phyloP scores from a whole-genome alignment of 192 early-diverging fungal species.

The Rhizophagus clarus region DNA sequence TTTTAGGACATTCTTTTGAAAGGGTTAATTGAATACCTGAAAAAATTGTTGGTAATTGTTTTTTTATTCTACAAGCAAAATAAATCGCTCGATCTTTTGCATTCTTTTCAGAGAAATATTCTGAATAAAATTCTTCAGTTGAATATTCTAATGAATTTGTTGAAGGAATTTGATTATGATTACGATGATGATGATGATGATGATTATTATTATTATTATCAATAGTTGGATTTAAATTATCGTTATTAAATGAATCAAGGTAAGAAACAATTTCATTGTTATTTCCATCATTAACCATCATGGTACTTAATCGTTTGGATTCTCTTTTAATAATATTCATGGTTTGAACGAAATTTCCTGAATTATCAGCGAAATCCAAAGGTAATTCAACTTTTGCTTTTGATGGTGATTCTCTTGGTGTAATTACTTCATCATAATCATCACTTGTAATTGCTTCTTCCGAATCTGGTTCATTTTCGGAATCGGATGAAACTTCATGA shows the following conservation, averaged over 20 bases:
- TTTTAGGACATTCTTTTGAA: not conserved
- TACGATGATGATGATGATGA: too few species aligned
- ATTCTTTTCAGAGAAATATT: not conserved
- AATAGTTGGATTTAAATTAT: not conserved
- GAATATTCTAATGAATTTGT: not conserved
- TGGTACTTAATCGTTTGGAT: not conserved
- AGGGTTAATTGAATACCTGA: not conserved
- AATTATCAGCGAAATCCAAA: not conserved
- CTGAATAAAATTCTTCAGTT: not conserved
- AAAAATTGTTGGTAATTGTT: slow-evolving; percentile 10
- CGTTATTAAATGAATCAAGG: not conserved
- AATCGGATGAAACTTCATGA: slow-evolving; percentile 9
- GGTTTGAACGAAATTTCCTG: slow-evolving; percentile 3
- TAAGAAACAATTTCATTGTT: not conserved
- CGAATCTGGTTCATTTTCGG: not conserved
- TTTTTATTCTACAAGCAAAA: slow-evolving; percentile 10
- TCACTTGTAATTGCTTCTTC: not conserved
- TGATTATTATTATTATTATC: too few species aligned
- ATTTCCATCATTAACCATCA: not conserved
- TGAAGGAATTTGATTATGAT: not conserved
- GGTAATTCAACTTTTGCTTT: not conserved
- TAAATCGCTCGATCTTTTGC: slow-evolving; percentile 14
- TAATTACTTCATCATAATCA: slow-evolving; percentile 9
- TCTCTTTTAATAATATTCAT: slow-evolving; percentile 5
- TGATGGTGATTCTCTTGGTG: not conserved